Percentiles rank a stretch among this genome's conserved stretches.
Evolutionary conservation across 2,329 filamentous ascomycete genomes (phyloP).

Genomic region (Aspergillus ochraceus): DNA sequence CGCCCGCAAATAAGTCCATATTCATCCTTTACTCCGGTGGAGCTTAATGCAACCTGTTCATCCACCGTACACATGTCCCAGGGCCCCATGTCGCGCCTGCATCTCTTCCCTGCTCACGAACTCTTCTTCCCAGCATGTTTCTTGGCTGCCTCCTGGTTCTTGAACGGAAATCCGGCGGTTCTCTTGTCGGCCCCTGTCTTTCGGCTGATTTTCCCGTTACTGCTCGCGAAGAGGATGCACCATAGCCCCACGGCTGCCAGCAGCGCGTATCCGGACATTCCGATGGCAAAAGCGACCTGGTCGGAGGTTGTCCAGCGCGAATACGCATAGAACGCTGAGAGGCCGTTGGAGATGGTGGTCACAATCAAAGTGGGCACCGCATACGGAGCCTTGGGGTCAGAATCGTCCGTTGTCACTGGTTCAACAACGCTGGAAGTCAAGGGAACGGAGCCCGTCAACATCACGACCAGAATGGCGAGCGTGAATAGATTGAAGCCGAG

Average conservation of each 20-base stretch:
- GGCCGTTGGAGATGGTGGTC: conserved; percentile 65
- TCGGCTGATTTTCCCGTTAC: conserved; percentile 57
- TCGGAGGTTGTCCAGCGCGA: conserved; percentile 59
- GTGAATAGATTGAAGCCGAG: conserved; percentile 68
- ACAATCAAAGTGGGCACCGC: conserved; percentile 66
- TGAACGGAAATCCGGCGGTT: conserved; percentile 65
- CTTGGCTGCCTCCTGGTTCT: conserved; percentile 59
- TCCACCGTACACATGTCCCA: background rate
- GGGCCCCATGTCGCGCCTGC: background rate
- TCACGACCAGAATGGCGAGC: conserved; percentile 63
- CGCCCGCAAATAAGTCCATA: background rate
- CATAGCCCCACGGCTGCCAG: conserved; percentile 66
- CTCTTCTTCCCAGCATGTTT: conserved; percentile 41
- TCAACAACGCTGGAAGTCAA: conserved; percentile 53
- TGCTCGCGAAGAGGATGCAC: conserved; percentile 61
- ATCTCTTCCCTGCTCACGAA: background rate
- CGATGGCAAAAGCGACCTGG: conserved; percentile 61
- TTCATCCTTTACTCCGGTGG: background rate
- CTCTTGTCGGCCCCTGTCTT: conserved; percentile 68
- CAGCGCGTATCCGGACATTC: conserved; percentile 56
- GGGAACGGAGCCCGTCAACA: conserved; percentile 71
- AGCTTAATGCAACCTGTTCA: background rate
- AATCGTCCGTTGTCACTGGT: conserved; percentile 43
- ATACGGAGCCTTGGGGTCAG: conserved; percentile 58
- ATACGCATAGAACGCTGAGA: conserved; percentile 67